phyloP scores from a whole-genome alignment of 2,329 filamentous ascomycete genomes.

The Chaetothyriales sp. region DNA sequence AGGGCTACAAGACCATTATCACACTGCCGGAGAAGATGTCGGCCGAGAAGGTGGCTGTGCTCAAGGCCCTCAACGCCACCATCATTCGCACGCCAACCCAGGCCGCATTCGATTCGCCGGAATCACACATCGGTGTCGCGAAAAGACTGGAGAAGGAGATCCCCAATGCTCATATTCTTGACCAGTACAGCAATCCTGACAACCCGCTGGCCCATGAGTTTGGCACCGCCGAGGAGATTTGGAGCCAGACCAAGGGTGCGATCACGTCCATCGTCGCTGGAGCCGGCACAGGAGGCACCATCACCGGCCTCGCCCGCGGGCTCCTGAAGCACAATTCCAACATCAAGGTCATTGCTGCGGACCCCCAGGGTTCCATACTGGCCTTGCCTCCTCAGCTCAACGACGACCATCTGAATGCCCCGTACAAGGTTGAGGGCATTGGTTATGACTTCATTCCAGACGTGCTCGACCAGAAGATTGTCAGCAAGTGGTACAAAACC shows the following conservation, averaged over 20 bases:
- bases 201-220: constrained; percentile 89
- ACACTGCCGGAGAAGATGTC: constrained; percentile 99
- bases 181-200: constrained; percentile 84
- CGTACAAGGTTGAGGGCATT: constrained; percentile 97
- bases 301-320: constrained; percentile 74
- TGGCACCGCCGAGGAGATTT: constrained; percentile 92
- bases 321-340: constrained; percentile 72
- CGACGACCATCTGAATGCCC: constrained; percentile 60
- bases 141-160: constrained; percentile 83
- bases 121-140: constrained; percentile 94
- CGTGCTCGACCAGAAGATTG: constrained; percentile 62
- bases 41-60: constrained; percentile 88
- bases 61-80: constrained; percentile 84
- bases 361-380: constrained; percentile 82
- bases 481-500: constrained; percentile 98
- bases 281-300: constrained; percentile 76
- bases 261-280: constrained; percentile 87
- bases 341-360: constrained; percentile 80
- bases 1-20: constrained; percentile 95
- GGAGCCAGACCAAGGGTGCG: constrained; percentile 72
- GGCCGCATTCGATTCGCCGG: constrained; percentile 83
- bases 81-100: constrained; percentile 96
- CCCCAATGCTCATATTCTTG: constrained; percentile 89
- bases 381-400: constrained; percentile 71
- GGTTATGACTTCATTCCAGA: constrained; percentile 97